Base-by-base conservation (phyloP, 306 rosid species). In the Vigna reflexopilosa region DNA sequence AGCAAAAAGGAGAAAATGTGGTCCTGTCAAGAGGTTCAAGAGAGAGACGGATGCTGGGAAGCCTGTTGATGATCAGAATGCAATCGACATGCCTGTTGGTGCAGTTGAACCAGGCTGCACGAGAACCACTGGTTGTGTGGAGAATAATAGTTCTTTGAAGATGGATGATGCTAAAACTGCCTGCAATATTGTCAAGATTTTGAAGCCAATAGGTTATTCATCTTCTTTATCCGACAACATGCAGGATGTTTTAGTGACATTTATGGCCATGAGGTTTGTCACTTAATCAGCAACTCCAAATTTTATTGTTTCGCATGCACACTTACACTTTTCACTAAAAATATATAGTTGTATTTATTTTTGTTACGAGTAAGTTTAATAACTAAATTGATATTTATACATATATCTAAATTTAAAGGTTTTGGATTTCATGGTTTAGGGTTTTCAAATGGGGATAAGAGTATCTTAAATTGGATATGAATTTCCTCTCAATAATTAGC, bases 1-100 rank as follows among this genome's bases (percentile, higher is more conserved):
- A 73, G 93, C 98, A 38, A 94, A 87, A 87, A 86, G 92, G 82
- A 89, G 97, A 86, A 94, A 94, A 82, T 87, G 96, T 26, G 90
- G 90, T 75, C 88, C 94, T 48, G 98, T 92, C 44, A 94, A 92
- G 90, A 88, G 97, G 90, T 90, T 94, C 83, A 87, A 82, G 73
- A 91, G 80, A 44, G 93, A 87, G 50, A 61, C 82, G 9, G 77
- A 57, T 14, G 40, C 69, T 40, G 65, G 76, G 68, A 89, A 82
- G 57, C 59, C 78, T 17, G 79, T 42, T 42, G 47, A 9, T 42
- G 47, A 2, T 9, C 47, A 9, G 47, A 42, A 42, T 42, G 3
- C 47, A 42, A 42, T 42, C 47, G 9, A 13, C 47, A 2, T 2
- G 12, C 47, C 47, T 45, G 50, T 12, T 45, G 50, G 50, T 11